Evolutionary conservation across 768 basidiomycete species (phyloP), one percentile per base, ranked within the genome.

Genomic region (Leccinum ochraceum): DNA sequence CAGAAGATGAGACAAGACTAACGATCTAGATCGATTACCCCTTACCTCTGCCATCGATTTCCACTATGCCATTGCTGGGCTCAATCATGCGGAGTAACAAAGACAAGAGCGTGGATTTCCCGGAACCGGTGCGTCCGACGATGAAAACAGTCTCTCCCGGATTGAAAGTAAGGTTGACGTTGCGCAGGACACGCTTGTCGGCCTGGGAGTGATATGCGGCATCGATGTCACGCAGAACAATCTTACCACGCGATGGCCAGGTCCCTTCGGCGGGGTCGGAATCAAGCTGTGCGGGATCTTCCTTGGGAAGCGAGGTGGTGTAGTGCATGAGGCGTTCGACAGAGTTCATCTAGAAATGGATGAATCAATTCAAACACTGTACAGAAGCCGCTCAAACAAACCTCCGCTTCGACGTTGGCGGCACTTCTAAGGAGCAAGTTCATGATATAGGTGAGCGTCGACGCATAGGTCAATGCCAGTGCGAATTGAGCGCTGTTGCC

Each of bases 81-180:
- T 81, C 79, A 74, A 97, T 96, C 77, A 96, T 81, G n/a, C 89
- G 80, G 22, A 94, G 80, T n/a, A 86, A 77, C 39, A 87, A 78
- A 58, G 83, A 81, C 4, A 86, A 78, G 62, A 88, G 78, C 34
- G 85, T 91, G 13, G 85, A 86, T 75, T 92, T 92, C 39, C 90
- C 90, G 7, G 86, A 88, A 11, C 90, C 89, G 2, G 88, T 89
- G 20, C 84, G 83, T 51, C 90, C 90, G 58, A 90, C 90, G 64
- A 92, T 85, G 74, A 90, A 91, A 86, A 91, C 54, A 0, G 81
- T 89, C 68, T 92, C 90, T 6, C 79, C 76, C 1, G 86, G 79
- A 16, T 87, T 86, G 34, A 92, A 78, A 75, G 86, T 90, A 50
- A 91, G 77, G 46, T 78, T 79, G 60, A 90, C 81, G 65, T 86